Evolutionary conservation across 345 rosid genomes (phyloP), one percentile per base, ranked within the genome.

Genomic region (Carallia brachiata): DNA sequence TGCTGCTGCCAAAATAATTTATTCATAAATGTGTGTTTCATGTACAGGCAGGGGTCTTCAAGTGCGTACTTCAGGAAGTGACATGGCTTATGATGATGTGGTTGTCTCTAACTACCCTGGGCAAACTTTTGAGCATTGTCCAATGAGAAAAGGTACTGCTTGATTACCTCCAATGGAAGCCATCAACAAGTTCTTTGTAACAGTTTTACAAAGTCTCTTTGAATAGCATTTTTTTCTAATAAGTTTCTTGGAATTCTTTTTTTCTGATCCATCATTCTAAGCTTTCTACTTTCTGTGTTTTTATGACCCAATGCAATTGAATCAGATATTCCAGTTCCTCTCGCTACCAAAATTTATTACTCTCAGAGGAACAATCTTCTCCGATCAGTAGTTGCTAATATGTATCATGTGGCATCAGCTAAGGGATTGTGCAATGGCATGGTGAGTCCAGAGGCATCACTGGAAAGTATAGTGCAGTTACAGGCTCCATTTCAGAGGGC

Each of bases 291-390:
- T 75, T 67, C 61, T 67, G 1, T 9, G 61, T 47, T 10, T 50
- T 7, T 60, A 71, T 48, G 8, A 23, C 23, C 23, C 23, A 54
- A n/a, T 63, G 36, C 57, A 36, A 36, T 62, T 72, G 62, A 62
- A 77, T 28, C 83, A 86, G 88, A 67, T 77, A 36, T 67, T 61
- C 86, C 88, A 10, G 73, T 12, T 50, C 90, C 90, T 40, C 83
- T 86, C 70, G 78, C 88, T 55, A 75, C 85, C 76, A 86, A 86
- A 72, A 68, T 82, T 28, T 86, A 86, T 72, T 84, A 80, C 81
- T 82, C 90, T 63, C 88, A 84, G 61, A 82, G 84, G 63, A 84
- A 65, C 75, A 77, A 66, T 61, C 81, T 65, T 63, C 78, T 84
- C 34, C 80, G 85, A 36, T 66, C 77, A 44, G 71, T 81, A 36